These are phyloP conservation scores for Candida taoyuanica DNA, from an alignment of 805 yeast species.

Conservation along the genomic window DNA sequence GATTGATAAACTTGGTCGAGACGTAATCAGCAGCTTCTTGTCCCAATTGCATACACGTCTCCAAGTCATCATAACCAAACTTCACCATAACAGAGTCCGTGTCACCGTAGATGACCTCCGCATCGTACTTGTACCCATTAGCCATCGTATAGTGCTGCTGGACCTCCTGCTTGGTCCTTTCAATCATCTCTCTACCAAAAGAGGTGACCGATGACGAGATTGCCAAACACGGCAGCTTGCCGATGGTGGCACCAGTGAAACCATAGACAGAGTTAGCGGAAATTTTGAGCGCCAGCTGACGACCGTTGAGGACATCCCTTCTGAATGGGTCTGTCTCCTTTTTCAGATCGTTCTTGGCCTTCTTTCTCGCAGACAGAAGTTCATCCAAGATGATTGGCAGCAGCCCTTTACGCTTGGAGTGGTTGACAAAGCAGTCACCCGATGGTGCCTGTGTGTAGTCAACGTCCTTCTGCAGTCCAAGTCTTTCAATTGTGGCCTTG, in stretches of 20 bases:
- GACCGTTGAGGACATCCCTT: conserved; percentile 90
- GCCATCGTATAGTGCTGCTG: conserved; percentile 72
- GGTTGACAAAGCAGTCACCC: conserved; percentile 83
- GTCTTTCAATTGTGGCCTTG: conserved; percentile 60
- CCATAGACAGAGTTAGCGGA: conserved; percentile 99
- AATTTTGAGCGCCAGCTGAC: conserved; percentile 92
- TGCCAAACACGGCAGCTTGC: conserved; percentile 93
- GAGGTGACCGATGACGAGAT: conserved; percentile 95
- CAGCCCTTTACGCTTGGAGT: conserved; percentile 69
- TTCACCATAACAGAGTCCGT: conserved; percentile 99
- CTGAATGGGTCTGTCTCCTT: conserved; percentile 93
- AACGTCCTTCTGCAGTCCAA: conserved; percentile 57
- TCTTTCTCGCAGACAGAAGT: conserved; percentile 83
- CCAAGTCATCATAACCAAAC: conserved; percentile 79
- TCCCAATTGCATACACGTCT: conserved; percentile 85
- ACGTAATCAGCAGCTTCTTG: conserved; percentile 91
- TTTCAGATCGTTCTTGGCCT: conserved; percentile 86
- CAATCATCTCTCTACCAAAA: conserved; percentile 96
- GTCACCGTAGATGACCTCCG: conserved; percentile 95
- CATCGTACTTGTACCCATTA: conserved; percentile 80
- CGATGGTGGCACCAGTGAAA: conserved; percentile 98
- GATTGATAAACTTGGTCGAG: conserved; percentile 70
- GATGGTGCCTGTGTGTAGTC: conserved; percentile 89
- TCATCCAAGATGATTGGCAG: conserved; percentile 90
- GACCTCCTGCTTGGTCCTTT: conserved; percentile 80